Conservation (phyloP, 2,329 filamentous ascomycete genomes). For the Diplocarpon mali region DNA sequence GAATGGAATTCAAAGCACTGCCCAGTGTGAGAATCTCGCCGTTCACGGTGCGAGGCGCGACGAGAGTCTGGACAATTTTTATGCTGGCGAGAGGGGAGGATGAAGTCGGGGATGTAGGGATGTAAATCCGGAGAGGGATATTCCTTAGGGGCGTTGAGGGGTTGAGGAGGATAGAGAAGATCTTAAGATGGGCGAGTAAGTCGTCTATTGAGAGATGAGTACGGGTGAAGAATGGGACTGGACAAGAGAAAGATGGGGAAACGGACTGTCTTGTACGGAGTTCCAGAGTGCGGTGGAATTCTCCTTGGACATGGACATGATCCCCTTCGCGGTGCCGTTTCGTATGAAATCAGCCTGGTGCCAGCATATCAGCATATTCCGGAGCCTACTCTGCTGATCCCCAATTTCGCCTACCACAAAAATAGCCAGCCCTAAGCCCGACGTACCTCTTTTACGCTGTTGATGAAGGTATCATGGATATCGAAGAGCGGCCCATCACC, state of each 20-base stretch:
- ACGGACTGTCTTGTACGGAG: slow-evolving; percentile 47
- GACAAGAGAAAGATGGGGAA: neutral
- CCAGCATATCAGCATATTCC: neutral
- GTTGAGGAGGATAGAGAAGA: slow-evolving; percentile 69
- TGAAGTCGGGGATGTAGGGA: slow-evolving; percentile 51
- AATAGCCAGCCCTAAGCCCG: neutral
- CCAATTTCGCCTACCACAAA: neutral
- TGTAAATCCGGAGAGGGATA: slow-evolving; percentile 80
- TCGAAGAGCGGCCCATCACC: slow-evolving; percentile 42
- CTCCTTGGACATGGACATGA: slow-evolving; percentile 60
- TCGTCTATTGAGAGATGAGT: slow-evolving; percentile 43
- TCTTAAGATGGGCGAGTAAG: slow-evolving; percentile 56
- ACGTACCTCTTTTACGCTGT: slow-evolving; percentile 52
- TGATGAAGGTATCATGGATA: slow-evolving; percentile 53
- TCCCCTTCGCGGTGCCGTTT: slow-evolving; percentile 58
- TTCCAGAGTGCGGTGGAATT: slow-evolving; percentile 57
- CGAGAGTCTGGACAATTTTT: slow-evolving; percentile 64
- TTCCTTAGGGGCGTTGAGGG: slow-evolving; percentile 64
- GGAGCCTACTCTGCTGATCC: neutral
- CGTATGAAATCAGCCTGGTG: slow-evolving; percentile 47
- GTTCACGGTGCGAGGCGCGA: slow-evolving; percentile 38
- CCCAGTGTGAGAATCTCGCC: slow-evolving; percentile 60
- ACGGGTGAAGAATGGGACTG: neutral
- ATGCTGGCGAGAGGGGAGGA: slow-evolving; percentile 41
- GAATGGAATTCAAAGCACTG: slow-evolving; percentile 58